Percentiles rank a stretch among this genome's conserved stretches.
Evolutionary conservation across 352 stramenopile species (phyloP).

Genomic region (Phytophthora pisi): DNA sequence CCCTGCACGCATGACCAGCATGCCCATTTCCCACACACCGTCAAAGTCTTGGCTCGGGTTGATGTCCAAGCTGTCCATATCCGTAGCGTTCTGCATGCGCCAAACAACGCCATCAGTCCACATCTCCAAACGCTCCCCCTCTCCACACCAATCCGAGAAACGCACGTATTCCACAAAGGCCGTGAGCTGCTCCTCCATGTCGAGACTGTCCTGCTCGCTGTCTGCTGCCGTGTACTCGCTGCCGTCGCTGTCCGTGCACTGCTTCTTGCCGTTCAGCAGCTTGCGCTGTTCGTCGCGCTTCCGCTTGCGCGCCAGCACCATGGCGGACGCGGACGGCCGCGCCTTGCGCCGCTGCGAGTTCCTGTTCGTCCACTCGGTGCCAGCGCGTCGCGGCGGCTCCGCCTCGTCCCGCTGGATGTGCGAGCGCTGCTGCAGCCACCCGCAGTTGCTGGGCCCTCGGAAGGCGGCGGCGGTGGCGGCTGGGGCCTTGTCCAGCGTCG

Average conservation of each 20-base stretch:
- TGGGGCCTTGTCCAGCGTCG: conserved; percentile 3
- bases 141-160: conserved; percentile 9
- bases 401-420: conserved; percentile 31
- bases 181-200: conserved; percentile 54
- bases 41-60: conserved; percentile 70
- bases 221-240: conserved; percentile 34
- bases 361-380: conserved; percentile 11
- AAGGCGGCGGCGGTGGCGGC: conserved; percentile 1
- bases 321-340: conserved; percentile 35
- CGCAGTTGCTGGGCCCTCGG: conserved; percentile 1
- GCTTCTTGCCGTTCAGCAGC: conserved; percentile 28
- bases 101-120: conserved; percentile 7
- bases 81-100: conserved; percentile 43
- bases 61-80: conserved; percentile 71
- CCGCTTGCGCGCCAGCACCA: conserved; percentile 37
- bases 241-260: conserved; percentile 29
- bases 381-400: not conserved
- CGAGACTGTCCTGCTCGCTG: conserved; percentile 38
- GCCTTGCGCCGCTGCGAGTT: conserved; percentile 11
- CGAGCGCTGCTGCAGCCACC: conserved; percentile 15
- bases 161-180: conserved; percentile 71
- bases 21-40: conserved; percentile 19
- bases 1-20: not conserved
- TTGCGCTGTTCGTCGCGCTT: conserved; percentile 39
- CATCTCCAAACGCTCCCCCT: not conserved